These are phyloP conservation scores for Notholithocarpus densiflorus DNA, from an alignment of 306 rosid species.

Conservation along the genomic window DNA sequence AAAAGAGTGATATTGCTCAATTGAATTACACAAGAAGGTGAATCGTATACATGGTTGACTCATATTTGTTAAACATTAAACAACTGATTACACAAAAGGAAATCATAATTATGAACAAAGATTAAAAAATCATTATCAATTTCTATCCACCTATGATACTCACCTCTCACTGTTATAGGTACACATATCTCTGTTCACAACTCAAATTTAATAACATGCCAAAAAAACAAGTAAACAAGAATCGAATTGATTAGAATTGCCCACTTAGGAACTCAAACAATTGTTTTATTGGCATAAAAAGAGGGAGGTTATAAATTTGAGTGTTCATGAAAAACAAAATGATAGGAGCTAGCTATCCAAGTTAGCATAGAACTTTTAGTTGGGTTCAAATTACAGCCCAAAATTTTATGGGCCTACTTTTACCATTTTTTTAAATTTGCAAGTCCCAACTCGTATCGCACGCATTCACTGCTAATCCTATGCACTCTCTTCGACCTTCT, in stretches of 20 bases:
- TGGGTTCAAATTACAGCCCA: not conserved
- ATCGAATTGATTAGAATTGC: not conserved
- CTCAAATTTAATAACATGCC: not conserved
- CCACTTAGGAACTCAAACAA: not conserved
- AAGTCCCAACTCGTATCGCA: conserved; percentile 11
- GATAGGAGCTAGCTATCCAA: not conserved
- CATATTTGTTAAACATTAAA: not conserved
- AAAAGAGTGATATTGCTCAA: not conserved
- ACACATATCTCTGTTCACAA: not conserved
- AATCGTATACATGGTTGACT: not conserved
- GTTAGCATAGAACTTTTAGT: not conserved
- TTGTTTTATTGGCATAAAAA: not conserved
- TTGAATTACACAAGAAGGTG: not conserved
- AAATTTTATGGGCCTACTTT: not conserved
- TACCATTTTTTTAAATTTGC: not conserved
- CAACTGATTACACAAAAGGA: too few relatives aligned
- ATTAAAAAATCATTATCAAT: too few relatives aligned
- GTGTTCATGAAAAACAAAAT: not conserved
- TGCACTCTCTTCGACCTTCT: conserved; percentile 32
- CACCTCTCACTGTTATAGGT: too few relatives aligned
- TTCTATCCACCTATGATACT: too few relatives aligned
- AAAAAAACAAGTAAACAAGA: not conserved
- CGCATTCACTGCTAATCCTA: conserved; percentile 43
- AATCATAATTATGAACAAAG: not conserved
- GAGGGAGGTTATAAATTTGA: not conserved